These are phyloP conservation scores for Tilletia horrida DNA, from an alignment of 1,284 basidiomycete genomes.

Conservation along the genomic window DNA sequence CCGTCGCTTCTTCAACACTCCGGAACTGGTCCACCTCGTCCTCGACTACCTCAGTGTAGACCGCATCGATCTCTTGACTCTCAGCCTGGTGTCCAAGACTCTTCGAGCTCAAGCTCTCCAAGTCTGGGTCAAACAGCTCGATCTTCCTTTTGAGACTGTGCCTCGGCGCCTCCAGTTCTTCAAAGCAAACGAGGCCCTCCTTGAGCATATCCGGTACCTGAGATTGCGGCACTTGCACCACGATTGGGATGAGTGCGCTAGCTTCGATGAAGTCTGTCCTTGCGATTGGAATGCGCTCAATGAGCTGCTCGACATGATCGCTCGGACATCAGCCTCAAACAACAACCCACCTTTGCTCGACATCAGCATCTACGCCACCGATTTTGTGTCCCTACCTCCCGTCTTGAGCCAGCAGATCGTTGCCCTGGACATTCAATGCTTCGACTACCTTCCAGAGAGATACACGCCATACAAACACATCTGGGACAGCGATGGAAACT, in stretches of 20 bases:
- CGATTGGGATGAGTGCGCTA: neutral
- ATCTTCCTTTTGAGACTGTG: neutral
- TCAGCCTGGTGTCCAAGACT: conserved; percentile 6
- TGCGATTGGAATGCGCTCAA: neutral
- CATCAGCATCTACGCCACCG: too few species aligned
- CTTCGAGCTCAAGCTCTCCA: neutral
- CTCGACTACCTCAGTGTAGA: conserved; percentile 1
- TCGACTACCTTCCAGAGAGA: too few species aligned
- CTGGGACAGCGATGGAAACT: too few species aligned
- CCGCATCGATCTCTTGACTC: neutral
- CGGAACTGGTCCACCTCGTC: neutral
- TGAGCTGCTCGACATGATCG: neutral
- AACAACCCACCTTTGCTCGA: too few species aligned
- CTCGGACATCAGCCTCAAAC: too few species aligned
- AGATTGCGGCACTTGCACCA: neutral
- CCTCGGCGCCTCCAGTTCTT: neutral
- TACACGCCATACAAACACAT: too few species aligned
- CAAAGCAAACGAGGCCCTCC: neutral
- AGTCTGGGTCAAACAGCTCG: neutral
- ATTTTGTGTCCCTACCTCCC: too few species aligned
- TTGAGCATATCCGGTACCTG: neutral
- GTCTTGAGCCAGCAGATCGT: too few species aligned
- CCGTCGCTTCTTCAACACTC: neutral
- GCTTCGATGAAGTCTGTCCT: neutral
- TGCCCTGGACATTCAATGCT: too few species aligned